Evolutionary conservation across 2,329 filamentous ascomycete species (phyloP).

Genomic region (Verticillium nubilum): DNA sequence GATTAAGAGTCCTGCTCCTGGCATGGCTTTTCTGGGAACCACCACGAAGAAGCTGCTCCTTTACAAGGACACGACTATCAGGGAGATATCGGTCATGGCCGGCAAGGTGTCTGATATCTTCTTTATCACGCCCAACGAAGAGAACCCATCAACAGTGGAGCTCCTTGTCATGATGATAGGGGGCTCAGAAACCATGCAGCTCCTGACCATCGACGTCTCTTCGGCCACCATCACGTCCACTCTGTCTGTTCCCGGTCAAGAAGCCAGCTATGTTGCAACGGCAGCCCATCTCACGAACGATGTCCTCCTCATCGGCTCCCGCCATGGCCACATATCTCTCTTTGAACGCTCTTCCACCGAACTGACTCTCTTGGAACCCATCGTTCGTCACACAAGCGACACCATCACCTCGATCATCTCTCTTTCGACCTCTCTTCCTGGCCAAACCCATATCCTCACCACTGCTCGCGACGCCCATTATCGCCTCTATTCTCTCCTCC

Average conservation of each 20-base stretch:
- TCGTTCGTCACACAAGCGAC: conserved; percentile 44
- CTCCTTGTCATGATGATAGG: conserved; percentile 43
- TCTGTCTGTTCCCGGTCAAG: conserved; percentile 29
- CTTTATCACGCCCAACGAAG: conserved; percentile 20
- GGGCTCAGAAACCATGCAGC: conserved; percentile 31
- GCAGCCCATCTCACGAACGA: conserved; percentile 34
- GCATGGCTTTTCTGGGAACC: conserved; percentile 42
- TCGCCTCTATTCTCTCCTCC: conserved; percentile 51
- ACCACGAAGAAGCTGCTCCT: conserved; percentile 42
- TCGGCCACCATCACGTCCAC: conserved; percentile 21
- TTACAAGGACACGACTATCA: conserved; percentile 27
- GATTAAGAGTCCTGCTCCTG: conserved; percentile 31
- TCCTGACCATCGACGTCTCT: conserved; percentile 32
- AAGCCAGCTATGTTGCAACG: conserved; percentile 44
- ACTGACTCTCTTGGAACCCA: conserved; percentile 18
- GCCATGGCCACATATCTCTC: conserved; percentile 42
- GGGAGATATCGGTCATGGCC: conserved; percentile 30
- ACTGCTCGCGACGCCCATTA: conserved; percentile 75
- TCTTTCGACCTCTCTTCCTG: conserved; percentile 26
- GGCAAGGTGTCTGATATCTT: conserved; percentile 49
- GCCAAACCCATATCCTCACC: conserved; percentile 51
- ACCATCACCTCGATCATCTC: conserved; percentile 63
- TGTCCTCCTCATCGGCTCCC: conserved; percentile 48
- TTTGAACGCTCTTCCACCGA: conserved; percentile 23
- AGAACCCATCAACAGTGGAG: conserved; percentile 14